phyloP scores from a whole-genome alignment of 108 stramenopile species.

The Halocafeteria seosinensis region DNA sequence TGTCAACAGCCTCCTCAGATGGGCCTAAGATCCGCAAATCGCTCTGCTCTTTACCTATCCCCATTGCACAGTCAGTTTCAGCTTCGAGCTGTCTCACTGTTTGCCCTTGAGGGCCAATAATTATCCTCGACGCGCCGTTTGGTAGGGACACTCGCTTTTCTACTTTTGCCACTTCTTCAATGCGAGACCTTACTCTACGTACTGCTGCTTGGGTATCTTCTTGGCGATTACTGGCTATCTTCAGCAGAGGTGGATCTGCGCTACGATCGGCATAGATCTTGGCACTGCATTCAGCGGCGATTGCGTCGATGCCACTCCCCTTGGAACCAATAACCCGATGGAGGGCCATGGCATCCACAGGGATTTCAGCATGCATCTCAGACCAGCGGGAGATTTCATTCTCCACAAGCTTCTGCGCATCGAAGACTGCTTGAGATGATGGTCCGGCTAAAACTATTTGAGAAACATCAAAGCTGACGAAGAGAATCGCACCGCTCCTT shows the following conservation, averaged over 20 bases:
- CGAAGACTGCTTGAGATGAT: background rate
- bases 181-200: background rate
- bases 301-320: background rate
- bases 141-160: background rate
- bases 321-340: background rate
- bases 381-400: background rate
- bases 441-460: background rate
- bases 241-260: background rate
- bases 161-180: background rate
- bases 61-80: too few relatives aligned
- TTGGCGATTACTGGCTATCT: background rate
- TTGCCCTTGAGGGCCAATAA: background rate
- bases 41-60: too few relatives aligned
- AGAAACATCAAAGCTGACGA: background rate
- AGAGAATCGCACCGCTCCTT: background rate
- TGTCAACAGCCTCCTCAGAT: background rate
- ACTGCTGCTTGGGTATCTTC: background rate
- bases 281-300: background rate
- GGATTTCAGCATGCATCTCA: background rate
- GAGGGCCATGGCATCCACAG: background rate
- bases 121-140: background rate
- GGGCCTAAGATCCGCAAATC: background rate
- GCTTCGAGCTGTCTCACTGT: background rate
- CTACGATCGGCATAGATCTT: background rate
- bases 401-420: background rate